Base-by-base conservation (phyloP, 2,329 filamentous ascomycete genomes). In the Alternaria sp. region DNA sequence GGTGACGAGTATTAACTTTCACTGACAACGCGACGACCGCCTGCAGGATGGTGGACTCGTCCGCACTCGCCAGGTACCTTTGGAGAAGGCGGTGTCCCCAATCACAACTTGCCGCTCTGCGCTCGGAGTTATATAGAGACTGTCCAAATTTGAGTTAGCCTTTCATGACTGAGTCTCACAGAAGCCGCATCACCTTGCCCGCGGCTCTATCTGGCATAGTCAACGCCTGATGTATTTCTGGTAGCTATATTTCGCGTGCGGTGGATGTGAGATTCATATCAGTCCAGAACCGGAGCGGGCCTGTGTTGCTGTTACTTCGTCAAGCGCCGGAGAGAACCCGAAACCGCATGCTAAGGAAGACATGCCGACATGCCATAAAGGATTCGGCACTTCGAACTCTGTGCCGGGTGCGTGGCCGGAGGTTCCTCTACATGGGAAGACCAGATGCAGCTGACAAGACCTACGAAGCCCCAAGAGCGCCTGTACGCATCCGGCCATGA, bases 291-390 rank as follows among this genome's bases (percentile, higher is more conserved):
- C 15, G n/a, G 33, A n/a, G 7, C 6, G 33, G 4, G 4, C 15
- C 4, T 3, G 15, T 0, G 8, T 0, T 37, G 14, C 7, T 37
- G 4, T n/a, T n/a, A 2, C 1, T 37, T 37, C 33, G 12, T n/a
- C 15, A 9, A 37, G 33, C 33, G 33, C 15, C 33, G 4, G 4
- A n/a, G 33, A 18, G 33, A n/a, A n/a, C 4, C 2, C 0, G 1
- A 10, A 41, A 5, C 33, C 15, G 33, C 33, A 18, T 41, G 2
- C 1, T 10, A 41, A 5, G 15, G 33, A 10, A 18, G 15, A n/a
- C 5, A n/a, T 41, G 33, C 15, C 33, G 15, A n/a, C 5, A n/a
- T 41, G 33, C 15, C 33, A 10, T 18, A 1, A 4, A 41, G 15
- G 0, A 5, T 18, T 9, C 15, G 33, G 33, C 12, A 30, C 1